Conservation (phyloP, 257 asterid genomes). For the Plantago major region DNA sequence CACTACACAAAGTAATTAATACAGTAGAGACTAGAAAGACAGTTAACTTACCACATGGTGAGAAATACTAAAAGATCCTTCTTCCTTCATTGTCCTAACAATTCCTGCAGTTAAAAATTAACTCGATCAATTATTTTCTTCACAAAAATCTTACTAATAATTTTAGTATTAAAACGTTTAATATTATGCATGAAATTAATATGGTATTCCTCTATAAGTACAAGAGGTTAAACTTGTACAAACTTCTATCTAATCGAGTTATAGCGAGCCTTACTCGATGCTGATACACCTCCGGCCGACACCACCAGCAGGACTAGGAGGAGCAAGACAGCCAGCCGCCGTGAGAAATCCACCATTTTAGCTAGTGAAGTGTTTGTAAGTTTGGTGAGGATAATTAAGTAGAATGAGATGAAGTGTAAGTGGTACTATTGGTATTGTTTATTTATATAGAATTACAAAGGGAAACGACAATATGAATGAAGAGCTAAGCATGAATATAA, state of each 20-base stretch:
- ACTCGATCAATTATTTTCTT: background rate
- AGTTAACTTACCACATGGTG: constrained; percentile 23
- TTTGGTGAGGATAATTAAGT: background rate
- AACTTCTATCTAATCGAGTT: background rate
- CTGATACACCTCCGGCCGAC: constrained; percentile 20
- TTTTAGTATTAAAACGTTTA: background rate
- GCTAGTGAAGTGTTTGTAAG: background rate
- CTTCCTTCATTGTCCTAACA: constrained; percentile 14
- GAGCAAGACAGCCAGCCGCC: constrained; percentile 29
- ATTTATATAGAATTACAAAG: background rate
- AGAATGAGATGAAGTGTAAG: background rate
- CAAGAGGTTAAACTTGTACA: too few species aligned
- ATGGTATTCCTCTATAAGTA: too few species aligned
- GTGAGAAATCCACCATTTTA: constrained; percentile 5
- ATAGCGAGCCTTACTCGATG: constrained; percentile 31
- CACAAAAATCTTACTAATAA: too few species aligned
- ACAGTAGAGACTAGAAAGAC: constrained; percentile 6
- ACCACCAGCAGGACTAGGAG: constrained; percentile 22
- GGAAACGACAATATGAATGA: constrained; percentile 2
- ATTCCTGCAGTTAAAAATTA: constrained; percentile 23
- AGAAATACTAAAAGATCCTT: background rate
- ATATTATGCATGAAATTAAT: background rate
- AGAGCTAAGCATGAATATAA: constrained; percentile 20
- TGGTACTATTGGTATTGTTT: background rate
- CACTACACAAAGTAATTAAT: too few species aligned